Base-by-base conservation (phyloP, 75 land plant species). In the Pinus albicaulis region DNA sequence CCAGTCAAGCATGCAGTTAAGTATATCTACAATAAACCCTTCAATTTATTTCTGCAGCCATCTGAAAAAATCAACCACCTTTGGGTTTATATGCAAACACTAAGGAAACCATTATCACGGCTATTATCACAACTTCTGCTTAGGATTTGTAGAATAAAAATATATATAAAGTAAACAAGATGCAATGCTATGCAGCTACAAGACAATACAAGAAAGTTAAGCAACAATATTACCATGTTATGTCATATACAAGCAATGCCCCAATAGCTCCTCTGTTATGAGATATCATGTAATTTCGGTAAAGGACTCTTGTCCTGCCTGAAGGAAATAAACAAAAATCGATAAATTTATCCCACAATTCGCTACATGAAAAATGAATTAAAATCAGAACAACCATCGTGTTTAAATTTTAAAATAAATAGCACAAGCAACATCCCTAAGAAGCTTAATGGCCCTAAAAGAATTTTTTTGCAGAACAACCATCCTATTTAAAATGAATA, bases 231-330 rank as follows among this genome's bases (percentile, higher is more conserved):
- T 86, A 90, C 92, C 92, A 86, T 44, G 93, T 89, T 52, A 91
- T 91, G 69, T 91, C 93, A 78, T 91, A 91, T 5, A 91, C 93
- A 68, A 91, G 81, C 31, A 91, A 79, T 36, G 92, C 92, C 31
- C 92, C 92, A 73, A 91, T 88, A 76, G 92, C 92, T 48, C 92
- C 92, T 79, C 93, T 78, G 74, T 91, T 89, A 80, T 91, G 89
- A 7, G 93, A 91, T 34, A 34, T 76, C 93, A 86, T 3, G 93
- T 91, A 61, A 91, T 91, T 12, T 91, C 89, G 55, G 91, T 62
- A 81, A 91, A 91, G 28, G 93, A 91, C 77, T 91, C 93, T 80
- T 91, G 93, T 55, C 93, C 93, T 28, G 93, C 93, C 93, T 91
- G 77, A 68, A 16, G 36, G 44, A 68, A 3, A 41, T 41, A 31